Conservation (phyloP, 78 protist species). For the Anaeramoeba ignava region DNA sequence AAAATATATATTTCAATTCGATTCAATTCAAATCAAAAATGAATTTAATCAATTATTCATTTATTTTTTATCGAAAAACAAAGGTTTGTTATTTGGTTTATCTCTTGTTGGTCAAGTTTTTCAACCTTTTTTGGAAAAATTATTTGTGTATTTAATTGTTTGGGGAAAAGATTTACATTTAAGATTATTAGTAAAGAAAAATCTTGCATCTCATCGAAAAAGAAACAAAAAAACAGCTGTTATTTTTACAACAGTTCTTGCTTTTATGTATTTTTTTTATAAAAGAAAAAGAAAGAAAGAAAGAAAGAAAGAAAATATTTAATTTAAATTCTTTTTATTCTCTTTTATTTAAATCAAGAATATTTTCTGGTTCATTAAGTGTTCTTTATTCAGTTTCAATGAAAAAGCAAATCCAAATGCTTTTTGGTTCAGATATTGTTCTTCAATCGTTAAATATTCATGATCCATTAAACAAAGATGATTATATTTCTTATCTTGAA, state of each 20-base stretch:
- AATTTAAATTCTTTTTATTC: no score
- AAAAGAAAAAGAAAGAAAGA: no score
- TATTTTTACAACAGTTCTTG: slow-evolving; percentile 58
- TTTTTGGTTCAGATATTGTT: slow-evolving; percentile 56
- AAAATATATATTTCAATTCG: no score
- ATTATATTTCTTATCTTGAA: no score
- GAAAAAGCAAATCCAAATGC: slow-evolving; percentile 12
- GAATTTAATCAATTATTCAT: no score
- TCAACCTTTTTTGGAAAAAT: slow-evolving; percentile 9
- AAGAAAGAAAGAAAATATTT: no score
- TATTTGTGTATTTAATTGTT: slow-evolving; percentile 2
- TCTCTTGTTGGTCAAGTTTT: neutral
- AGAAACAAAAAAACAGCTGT: slow-evolving; percentile 63
- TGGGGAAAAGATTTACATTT: slow-evolving; percentile 25
- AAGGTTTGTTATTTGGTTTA: neutral
- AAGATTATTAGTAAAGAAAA: slow-evolving; percentile 39
- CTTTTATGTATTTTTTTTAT: no score
- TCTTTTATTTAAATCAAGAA: slow-evolving; percentile 59
- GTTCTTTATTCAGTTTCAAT: slow-evolving; percentile 45
- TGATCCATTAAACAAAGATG: no score
- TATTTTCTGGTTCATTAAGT: no score
- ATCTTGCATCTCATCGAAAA: slow-evolving; percentile 44
- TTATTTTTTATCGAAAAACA: no score
- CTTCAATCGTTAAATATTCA: slow-evolving; percentile 8
- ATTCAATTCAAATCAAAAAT: no score